A percentile compares a stretch with the other conserved stretches of the same genome.
Conservation (phyloP, 352 stramenopile species). For the Phytophthora ohioensis region DNA sequence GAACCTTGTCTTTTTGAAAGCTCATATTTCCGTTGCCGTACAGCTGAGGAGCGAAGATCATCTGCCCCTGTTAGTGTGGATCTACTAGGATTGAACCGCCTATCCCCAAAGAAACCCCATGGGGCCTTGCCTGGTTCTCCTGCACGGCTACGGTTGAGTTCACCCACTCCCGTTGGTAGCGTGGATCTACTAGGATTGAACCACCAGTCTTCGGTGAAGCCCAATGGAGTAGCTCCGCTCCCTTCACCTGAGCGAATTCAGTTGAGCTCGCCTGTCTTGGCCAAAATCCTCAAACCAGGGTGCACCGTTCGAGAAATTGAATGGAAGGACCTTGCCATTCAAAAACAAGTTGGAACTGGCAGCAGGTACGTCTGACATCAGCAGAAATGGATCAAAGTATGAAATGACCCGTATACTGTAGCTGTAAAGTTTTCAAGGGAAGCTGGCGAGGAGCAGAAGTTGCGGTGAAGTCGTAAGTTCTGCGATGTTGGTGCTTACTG, state of each 20-base stretch:
- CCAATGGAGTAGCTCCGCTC: neutral
- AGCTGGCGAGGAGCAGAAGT: slow-evolving; percentile 80
- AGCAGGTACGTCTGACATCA: slow-evolving; percentile 55
- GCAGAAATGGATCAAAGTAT: neutral
- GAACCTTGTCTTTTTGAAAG: neutral
- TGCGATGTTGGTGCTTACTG: neutral
- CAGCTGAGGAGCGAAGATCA: slow-evolving; percentile 15
- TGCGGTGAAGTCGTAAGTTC: slow-evolving; percentile 75
- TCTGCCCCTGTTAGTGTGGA: slow-evolving; percentile 28
- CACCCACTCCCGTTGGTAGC: slow-evolving; percentile 18
- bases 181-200: slow-evolving; percentile 47
- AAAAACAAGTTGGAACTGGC: slow-evolving; percentile 69
- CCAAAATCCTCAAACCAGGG: slow-evolving; percentile 30
- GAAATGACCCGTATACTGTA: slow-evolving; percentile 25
- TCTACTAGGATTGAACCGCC: slow-evolving; percentile 39
- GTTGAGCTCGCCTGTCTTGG: slow-evolving; percentile 14
- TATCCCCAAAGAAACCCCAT: slow-evolving; percentile 11
- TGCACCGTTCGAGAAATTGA: slow-evolving; percentile 42
- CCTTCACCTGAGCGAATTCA: slow-evolving; percentile 10
- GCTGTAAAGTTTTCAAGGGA: slow-evolving; percentile 81
- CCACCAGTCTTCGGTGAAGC: slow-evolving; percentile 7
- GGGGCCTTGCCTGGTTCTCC: slow-evolving; percentile 15
- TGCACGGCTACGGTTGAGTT: slow-evolving; percentile 5
- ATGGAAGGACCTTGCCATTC: slow-evolving; percentile 49
- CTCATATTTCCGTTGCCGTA: neutral